Evolutionary conservation across 148 eudicot genomes (phyloP).

Genomic region (Silene uniflora): DNA sequence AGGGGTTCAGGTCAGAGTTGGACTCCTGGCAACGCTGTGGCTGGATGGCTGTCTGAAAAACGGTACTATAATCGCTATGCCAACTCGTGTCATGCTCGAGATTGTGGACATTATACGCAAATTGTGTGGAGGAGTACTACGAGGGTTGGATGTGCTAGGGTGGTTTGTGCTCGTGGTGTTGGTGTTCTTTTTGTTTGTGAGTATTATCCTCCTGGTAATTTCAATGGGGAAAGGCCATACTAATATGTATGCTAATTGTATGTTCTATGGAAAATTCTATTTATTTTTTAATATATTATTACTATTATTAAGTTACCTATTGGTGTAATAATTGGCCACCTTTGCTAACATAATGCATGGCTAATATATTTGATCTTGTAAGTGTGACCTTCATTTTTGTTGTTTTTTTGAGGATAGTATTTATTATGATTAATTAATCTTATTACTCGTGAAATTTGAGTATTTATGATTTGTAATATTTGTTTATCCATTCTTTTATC

Average conservation of each 20-base stretch:
- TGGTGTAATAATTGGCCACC: slow-evolving; percentile 10
- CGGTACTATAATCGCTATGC: slow-evolving; percentile 38
- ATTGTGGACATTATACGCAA: slow-evolving; percentile 85
- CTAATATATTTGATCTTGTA: not conserved
- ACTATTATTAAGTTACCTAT: not conserved
- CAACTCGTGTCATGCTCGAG: slow-evolving; percentile 51
- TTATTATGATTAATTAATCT: too few species aligned
- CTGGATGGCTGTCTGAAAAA: slow-evolving; percentile 51
- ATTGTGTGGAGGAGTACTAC: slow-evolving; percentile 62
- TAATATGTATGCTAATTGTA: slow-evolving; percentile 19
- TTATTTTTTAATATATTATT: not conserved
- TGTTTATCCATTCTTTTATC: too few species aligned
- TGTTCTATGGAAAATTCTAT: not conserved
- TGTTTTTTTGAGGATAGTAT: not conserved
- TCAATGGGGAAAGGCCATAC: slow-evolving; percentile 65
- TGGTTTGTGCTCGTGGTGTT: slow-evolving; percentile 44
- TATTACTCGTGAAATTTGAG: too few species aligned
- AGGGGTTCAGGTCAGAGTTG: slow-evolving; percentile 68
- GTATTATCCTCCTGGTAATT: slow-evolving; percentile 85
- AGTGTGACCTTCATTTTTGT: not conserved
- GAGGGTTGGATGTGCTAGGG: slow-evolving; percentile 77
- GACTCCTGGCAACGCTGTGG: slow-evolving; percentile 53
- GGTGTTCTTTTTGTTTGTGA: slow-evolving; percentile 81
- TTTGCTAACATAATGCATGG: slow-evolving; percentile 1
- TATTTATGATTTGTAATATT: too few species aligned